These are phyloP conservation scores for Wickerhamomyces canadensis DNA, from an alignment of 805 yeast genomes.

Conservation along the genomic window DNA sequence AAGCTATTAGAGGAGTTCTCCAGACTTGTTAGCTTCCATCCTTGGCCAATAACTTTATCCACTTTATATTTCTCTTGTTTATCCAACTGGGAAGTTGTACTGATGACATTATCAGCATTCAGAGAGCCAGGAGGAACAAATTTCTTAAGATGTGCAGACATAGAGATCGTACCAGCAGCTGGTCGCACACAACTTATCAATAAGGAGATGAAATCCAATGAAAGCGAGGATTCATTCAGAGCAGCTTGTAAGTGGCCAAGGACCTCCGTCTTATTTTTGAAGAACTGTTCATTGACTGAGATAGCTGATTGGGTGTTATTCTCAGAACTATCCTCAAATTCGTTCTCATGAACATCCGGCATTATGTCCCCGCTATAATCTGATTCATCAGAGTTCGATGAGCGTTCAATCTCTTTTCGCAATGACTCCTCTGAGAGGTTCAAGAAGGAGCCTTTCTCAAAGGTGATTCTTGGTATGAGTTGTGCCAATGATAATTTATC, in stretches of 20 bases:
- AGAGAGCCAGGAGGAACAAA: conserved; percentile 73
- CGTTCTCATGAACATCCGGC: conserved; percentile 9
- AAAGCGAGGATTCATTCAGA: conserved; percentile 80
- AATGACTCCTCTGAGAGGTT: conserved; percentile 51
- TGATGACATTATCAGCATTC: conserved; percentile 35
- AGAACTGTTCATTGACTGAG: conserved; percentile 34
- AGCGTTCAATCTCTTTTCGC: conserved; percentile 33
- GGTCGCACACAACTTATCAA: conserved; percentile 78
- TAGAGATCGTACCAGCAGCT: conserved; percentile 78
- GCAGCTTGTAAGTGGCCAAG: conserved; percentile 55
- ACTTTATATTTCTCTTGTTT: conserved; percentile 17
- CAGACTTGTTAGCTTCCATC: conserved; percentile 81
- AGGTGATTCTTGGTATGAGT: conserved; percentile 52
- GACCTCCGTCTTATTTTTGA: conserved; percentile 47
- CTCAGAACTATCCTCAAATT: conserved; percentile 7
- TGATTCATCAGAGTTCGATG: conserved; percentile 4
- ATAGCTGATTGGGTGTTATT: conserved; percentile 16
- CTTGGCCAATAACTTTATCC: conserved; percentile 33
- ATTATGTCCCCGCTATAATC: conserved; percentile 12
- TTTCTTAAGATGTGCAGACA: conserved; percentile 78
- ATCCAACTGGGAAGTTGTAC: conserved; percentile 17
- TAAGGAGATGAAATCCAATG: conserved; percentile 82
- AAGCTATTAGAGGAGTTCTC: conserved; percentile 48
- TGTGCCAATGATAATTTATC: conserved; percentile 42
- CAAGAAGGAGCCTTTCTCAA: conserved; percentile 52